Evolutionary conservation across 768 basidiomycete genomes (phyloP).

Genomic region (Panaeolus cyanescens): DNA sequence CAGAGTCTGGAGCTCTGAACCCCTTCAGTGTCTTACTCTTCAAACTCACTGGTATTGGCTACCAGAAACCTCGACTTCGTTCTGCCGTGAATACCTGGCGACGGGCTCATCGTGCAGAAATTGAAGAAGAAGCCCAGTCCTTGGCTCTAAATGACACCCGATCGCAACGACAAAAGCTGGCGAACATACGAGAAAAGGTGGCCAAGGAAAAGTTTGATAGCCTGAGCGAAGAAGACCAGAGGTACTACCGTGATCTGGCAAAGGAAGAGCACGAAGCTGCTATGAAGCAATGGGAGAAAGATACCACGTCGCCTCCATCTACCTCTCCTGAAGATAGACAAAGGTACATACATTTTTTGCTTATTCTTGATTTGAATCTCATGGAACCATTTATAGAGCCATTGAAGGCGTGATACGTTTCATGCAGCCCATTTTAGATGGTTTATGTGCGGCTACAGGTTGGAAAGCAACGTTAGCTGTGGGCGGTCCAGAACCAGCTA

Average conservation of each 20-base stretch:
- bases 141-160: background rate
- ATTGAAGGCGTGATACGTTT: slow-evolving; percentile 9
- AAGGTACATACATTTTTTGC: background rate
- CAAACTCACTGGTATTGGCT: slow-evolving; percentile 8
- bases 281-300: background rate
- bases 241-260: background rate
- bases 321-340: background rate
- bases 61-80: background rate
- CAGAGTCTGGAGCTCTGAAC: slow-evolving; percentile 7
- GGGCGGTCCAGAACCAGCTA: slow-evolving; percentile 15
- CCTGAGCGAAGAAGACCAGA: background rate
- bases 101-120: background rate
- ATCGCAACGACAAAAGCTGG: slow-evolving; percentile 5
- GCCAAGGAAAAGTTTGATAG: background rate
- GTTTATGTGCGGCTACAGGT: slow-evolving; percentile 5
- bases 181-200: slow-evolving; percentile 2
- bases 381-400: background rate
- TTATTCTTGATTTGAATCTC: background rate
- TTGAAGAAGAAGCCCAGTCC: background rate
- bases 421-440: slow-evolving; percentile 12
- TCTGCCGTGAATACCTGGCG: slow-evolving; percentile 9
- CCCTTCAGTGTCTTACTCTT: slow-evolving; percentile 4
- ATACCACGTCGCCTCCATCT: background rate
- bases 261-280: slow-evolving; percentile 6
- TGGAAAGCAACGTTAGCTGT: slow-evolving; percentile 10